A percentile compares a stretch with the other conserved stretches of the same genome.
phyloP scores from a whole-genome alignment of 345 rosid species.

The Salix exigua region DNA sequence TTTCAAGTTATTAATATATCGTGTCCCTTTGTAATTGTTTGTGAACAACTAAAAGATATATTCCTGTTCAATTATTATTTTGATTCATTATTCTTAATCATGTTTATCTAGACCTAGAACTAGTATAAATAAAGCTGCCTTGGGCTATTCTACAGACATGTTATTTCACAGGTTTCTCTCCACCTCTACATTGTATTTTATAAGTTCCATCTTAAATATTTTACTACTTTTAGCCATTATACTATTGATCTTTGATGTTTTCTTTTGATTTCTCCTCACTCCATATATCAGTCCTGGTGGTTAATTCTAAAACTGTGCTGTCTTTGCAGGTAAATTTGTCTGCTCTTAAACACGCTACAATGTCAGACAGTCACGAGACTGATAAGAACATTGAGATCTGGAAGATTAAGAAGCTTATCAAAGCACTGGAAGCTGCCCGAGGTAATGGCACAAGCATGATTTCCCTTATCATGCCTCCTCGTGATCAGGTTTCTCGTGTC shows the following conservation, averaged over 20 bases:
- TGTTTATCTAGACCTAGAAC: no score
- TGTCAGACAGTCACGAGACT: constrained; percentile 54
- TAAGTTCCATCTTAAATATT: no score
- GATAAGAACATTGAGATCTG: constrained; percentile 93
- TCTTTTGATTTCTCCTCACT: not conserved
- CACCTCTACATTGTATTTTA: no score
- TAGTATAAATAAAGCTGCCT: no score
- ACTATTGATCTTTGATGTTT: not conserved
- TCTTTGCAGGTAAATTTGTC: constrained; percentile 20
- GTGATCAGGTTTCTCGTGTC: constrained; percentile 86
- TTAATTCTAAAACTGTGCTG: not conserved
- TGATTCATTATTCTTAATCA: no score
- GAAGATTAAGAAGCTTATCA: constrained; percentile 89
- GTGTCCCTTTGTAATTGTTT: no score
- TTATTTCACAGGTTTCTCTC: no score
- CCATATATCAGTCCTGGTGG: not conserved
- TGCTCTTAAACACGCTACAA: not conserved
- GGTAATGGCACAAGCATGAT: constrained; percentile 97
- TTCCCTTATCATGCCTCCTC: constrained; percentile 95
- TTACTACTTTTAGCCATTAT: not conserved
- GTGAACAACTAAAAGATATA: no score
- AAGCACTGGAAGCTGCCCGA: constrained; percentile 83
- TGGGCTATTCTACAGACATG: no score
- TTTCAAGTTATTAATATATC: no score
- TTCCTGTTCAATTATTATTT: no score